phyloP scores from a whole-genome alignment of 164 flowering plant species.

The Vitis cinerea region DNA sequence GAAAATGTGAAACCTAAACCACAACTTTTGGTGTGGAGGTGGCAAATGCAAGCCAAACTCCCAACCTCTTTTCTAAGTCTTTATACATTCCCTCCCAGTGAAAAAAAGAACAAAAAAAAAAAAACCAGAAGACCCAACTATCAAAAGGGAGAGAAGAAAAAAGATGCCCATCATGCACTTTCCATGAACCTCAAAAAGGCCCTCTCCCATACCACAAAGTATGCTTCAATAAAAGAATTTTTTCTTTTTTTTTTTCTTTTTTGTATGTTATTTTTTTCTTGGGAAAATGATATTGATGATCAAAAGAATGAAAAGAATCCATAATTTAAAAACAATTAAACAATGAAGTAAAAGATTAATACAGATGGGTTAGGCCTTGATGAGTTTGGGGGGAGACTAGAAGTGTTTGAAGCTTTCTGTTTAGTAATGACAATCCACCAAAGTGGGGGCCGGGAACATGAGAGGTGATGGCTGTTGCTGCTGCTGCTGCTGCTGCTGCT shows the following conservation, averaged over 20 bases:
- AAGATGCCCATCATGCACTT: slow-evolving; percentile 22
- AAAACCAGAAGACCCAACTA: neutral
- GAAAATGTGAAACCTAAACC: slow-evolving; percentile 26
- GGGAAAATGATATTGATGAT: too few species aligned
- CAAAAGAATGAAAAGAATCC: too few species aligned
- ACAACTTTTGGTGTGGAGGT: slow-evolving; percentile 22
- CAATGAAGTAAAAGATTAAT: too few species aligned
- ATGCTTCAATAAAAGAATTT: slow-evolving; percentile 2
- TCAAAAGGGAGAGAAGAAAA: neutral
- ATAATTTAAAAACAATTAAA: too few species aligned
- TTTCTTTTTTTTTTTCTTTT: too few species aligned
- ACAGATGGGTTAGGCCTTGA: neutral
- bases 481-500: slow-evolving; percentile 21
- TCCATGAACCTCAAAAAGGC: slow-evolving; percentile 25
- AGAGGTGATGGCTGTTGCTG: slow-evolving; percentile 19
- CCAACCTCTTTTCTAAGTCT: slow-evolving; percentile 7
- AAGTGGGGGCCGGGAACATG: slow-evolving; percentile 33
- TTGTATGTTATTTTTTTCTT: too few species aligned
- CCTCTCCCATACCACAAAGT: neutral
- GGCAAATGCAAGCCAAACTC: slow-evolving; percentile 12
- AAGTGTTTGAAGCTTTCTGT: neutral
- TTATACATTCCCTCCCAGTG: slow-evolving; percentile 17
- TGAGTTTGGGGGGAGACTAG: neutral
- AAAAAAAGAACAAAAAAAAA: slow-evolving; percentile 4
- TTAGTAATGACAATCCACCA: slow-evolving; percentile 71